Evolutionary conservation across 805 yeast genomes (phyloP), one percentile per base, ranked within the genome.

Genomic region (Candida ortonii): DNA sequence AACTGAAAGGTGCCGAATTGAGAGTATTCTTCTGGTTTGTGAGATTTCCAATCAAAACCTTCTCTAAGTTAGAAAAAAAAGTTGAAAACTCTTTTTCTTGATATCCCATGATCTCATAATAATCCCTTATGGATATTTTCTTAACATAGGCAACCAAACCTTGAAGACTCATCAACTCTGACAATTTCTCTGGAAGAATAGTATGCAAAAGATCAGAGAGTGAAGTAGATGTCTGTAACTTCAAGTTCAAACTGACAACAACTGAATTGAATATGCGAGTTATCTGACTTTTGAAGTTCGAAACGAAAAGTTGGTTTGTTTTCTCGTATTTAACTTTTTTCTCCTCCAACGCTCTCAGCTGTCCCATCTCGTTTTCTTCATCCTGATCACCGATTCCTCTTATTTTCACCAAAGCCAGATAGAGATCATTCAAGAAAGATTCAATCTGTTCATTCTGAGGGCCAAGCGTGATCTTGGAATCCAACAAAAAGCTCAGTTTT

Each of bases 281-380:
- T 24, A 34, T 46, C 34, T 25, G 62, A 15, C 52, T 56, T 18
- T 58, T 62, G 34, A 83, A 67, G 20, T 70, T 64, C 3, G 49
- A 38, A 10, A 76, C 55, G 49, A 87, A 84, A 4, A 63, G 58
- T 2, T 53, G 47, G 1, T 82, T 67, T 1, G 78, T 78, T 14
- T 61, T 53, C 47, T 80, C 85, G 52, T 82, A 84, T 5, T 65
- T 69, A 11, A 66, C 62, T 38, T 77, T 71, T 49, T 82, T 79
- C 48, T 84, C 87, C 40, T 68, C 70, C 39, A 86, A 65, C 0
- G 94, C 94, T 38, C 70, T 67, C 86, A 87, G 82, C 13, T 73
- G 70, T 23, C 79, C 76, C 39, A 82, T 54, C 35, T 67, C 67
- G 37, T 68, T 68, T 28, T 62, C 52, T 8, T 64, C 68, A 14